Base-by-base conservation (phyloP, 208 protist genomes). In the Tritrichomonas foetus region DNA sequence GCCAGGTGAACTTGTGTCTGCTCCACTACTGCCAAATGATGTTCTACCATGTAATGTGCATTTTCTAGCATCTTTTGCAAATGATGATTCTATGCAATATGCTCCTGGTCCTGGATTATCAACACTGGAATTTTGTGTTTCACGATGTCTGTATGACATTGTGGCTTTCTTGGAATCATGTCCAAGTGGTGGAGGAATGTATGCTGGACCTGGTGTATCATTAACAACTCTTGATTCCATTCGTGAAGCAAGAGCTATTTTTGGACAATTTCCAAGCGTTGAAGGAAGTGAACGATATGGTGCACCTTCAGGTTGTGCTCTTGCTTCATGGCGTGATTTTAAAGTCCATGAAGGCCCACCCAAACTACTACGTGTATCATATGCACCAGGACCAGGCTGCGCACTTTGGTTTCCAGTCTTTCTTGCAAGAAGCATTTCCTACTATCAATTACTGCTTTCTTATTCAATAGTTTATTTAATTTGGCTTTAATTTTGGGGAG, bases 31-130 rank as follows among this genome's bases (percentile, higher is more conserved):
- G 66, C n/a, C n/a, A n/a, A 25, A n/a, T 13, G 5, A 20, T 8
- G 69, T 78, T 44, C 69, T 1, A 47, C 33, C 9, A 47, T 78
- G 69, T 25, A 78, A n/a, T 78, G 69, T 78, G 3, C 8, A 36
- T 44, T 78, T 78, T 8, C 1, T 2, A 22, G 69, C 69, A 44
- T 78, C 69, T 20, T 78, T 78, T n/a, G 33, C 69, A 44, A 78
- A 78, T 44, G 39, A 11, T 47, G 69, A 22, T 44, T 78, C 2
- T 13, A 44, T 44, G 20, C 44, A 3, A 47, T 78, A 78, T 78
- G 69, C 69, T 44, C 69, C 69, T 47, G 69, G 69, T n/a, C 69
- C 69, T 47, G 69, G 69, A 47, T 78, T 78, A 78, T 78, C 69
- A 47, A 78, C 2, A 27, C 69, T 3, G 9, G 69, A 78, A 20